Evolutionary conservation across 1,139 yeast species (phyloP), one percentile per base, ranked within the genome.

Genomic region (Sugiyamaella pinicola): DNA sequence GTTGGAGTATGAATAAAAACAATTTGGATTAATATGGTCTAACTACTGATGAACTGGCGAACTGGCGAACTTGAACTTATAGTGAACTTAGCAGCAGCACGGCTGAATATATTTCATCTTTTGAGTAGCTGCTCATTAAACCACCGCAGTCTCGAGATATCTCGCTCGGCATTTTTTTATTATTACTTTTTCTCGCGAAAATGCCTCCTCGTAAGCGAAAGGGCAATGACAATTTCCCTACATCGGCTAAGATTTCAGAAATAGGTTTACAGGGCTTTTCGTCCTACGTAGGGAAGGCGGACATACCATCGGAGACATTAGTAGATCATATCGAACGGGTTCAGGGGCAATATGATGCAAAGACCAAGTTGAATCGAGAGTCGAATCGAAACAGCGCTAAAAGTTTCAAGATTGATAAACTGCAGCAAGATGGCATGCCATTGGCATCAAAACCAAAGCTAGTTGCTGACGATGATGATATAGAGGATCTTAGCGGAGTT

Each of bases 321-420:
- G 45, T 65, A 10, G 61, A 65, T 31, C 65, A 68, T 45, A 65
- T 68, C 42, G 62, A 60, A 35, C 53, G 56, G 19, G 57, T 64
- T 37, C 61, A 64, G 43, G 41, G 52, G 31, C 49, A 53, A 15
- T 42, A 42, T 40, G 54, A 56, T 10, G 52, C 41, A 26, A 45
- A 21, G 26, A 43, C 28, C 26, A 34, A 46, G 28, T 10, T 9
- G 10, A 24, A 24, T 24, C 28, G 9, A 24, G 9, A 24, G 28
- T n/a, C n/a, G n/a, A n/a, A n/a, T n/a, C n/a, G n/a, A n/a, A n/a
- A n/a, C n/a, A n/a, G n/a, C n/a, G n/a, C n/a, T n/a, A n/a, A n/a
- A n/a, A n/a, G n/a, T n/a, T n/a, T n/a, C n/a, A n/a, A n/a, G n/a
- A n/a, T n/a, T n/a, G n/a, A n/a, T n/a, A n/a, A n/a, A n/a, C n/a